Percentiles rank a stretch among this genome's conserved stretches.
These are phyloP conservation scores for Penicillium sp. DNA, from an alignment of 2,329 filamentous ascomycete species.

Conservation along the genomic window DNA sequence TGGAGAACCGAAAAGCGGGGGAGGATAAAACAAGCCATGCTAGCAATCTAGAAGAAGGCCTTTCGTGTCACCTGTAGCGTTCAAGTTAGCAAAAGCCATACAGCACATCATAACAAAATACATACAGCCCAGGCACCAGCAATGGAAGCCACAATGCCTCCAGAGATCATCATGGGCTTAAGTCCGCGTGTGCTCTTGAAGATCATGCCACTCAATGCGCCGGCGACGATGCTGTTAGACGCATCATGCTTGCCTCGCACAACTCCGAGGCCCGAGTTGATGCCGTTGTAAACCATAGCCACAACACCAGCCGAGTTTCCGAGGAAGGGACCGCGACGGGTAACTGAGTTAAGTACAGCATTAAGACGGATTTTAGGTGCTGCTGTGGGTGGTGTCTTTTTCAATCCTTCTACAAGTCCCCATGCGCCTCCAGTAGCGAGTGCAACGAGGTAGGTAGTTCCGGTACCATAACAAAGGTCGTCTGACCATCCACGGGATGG, in stretches of 20 bases:
- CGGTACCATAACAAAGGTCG: constrained; percentile 96
- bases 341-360: constrained; percentile 90
- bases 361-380: constrained; percentile 91
- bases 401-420: constrained; percentile 87
- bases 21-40: constrained; percentile 15
- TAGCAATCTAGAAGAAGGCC: constrained; percentile 46
- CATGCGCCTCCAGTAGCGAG: constrained; percentile 82
- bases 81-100: constrained; percentile 10
- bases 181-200: constrained; percentile 95
- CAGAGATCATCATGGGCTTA: constrained; percentile 91
- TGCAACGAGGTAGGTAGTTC: constrained; percentile 87
- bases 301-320: constrained; percentile 95
- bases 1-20: constrained; percentile 20
- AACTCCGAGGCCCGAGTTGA: constrained; percentile 81
- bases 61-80: constrained; percentile 49
- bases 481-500: constrained; percentile 97
- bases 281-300: constrained; percentile 91
- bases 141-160: constrained; percentile 79
- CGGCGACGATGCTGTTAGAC: constrained; percentile 81
- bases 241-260: constrained; percentile 83
- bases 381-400: constrained; percentile 65
- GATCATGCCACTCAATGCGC: constrained; percentile 82
- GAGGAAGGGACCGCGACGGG: constrained; percentile 86
- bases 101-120: constrained; percentile 28
- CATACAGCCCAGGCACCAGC: constrained; percentile 90